A percentile compares a stretch with the other conserved stretches of the same genome.
These are phyloP conservation scores for Biscogniauxia sp. DNA, from an alignment of 2,329 filamentous ascomycete genomes.

Conservation along the genomic window DNA sequence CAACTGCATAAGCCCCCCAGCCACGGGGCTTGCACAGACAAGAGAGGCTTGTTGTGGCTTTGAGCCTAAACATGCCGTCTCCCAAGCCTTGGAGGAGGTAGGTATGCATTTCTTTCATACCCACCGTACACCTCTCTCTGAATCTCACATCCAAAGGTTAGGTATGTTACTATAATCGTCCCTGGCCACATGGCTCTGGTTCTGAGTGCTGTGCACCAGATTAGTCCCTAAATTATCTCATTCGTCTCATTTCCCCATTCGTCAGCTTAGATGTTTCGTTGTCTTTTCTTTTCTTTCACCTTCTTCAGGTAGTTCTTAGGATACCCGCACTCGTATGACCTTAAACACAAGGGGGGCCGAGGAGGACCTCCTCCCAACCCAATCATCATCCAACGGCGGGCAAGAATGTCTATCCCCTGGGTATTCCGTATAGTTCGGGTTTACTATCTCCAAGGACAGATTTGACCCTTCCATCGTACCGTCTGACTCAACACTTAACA, in stretches of 20 bases:
- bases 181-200: neutral
- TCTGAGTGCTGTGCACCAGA: neutral
- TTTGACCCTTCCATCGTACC: neutral
- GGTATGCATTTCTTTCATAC: too few relatives aligned
- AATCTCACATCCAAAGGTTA: too few relatives aligned
- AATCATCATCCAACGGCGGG: neutral
- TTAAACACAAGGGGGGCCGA: neutral
- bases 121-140: too few relatives aligned
- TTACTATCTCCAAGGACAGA: neutral
- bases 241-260: neutral
- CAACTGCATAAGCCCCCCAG: neutral
- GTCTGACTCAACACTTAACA: neutral
- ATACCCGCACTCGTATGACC: neutral
- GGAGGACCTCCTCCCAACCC: neutral
- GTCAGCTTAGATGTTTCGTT: neutral
- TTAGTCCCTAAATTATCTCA: neutral
- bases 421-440: neutral
- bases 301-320: neutral
- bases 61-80: neutral
- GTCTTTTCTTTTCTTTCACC: too few relatives aligned
- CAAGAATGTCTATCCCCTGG: neutral
- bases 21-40: neutral
- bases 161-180: too few relatives aligned
- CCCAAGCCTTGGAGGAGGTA: too few relatives aligned
- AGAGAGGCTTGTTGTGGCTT: neutral